These are phyloP conservation scores for Hypoxylon sp. DNA, from an alignment of 2,329 filamentous ascomycete species.

Conservation along the genomic window DNA sequence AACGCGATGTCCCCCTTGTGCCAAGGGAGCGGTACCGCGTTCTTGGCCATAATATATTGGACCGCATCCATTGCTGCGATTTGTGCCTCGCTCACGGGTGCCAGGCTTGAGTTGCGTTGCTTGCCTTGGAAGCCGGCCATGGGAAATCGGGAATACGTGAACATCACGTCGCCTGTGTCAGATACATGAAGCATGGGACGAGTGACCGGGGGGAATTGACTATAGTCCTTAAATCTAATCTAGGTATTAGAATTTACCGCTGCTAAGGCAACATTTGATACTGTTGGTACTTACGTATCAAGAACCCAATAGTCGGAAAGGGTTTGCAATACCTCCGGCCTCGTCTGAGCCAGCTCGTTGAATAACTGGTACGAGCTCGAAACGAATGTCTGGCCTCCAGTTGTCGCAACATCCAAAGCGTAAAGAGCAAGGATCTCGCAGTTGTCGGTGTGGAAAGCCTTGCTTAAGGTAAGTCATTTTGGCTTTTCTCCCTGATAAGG, in stretches of 20 bases:
- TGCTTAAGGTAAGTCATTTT: not conserved
- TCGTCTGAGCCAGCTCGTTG: constrained; percentile 30
- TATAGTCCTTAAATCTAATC: constrained; percentile 30
- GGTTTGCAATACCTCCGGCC: constrained; percentile 35
- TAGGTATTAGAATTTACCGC: not conserved
- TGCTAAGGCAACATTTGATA: not conserved
- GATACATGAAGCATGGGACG: constrained; percentile 33
- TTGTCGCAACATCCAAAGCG: constrained; percentile 31
- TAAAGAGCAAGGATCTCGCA: constrained; percentile 38
- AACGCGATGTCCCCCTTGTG: constrained; percentile 25
- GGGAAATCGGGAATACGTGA: constrained; percentile 38
- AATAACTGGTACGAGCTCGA: constrained; percentile 36
- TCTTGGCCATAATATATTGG: constrained; percentile 27
- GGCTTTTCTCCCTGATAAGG: not conserved
- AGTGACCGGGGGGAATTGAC: constrained; percentile 27
- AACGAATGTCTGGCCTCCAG: constrained; percentile 31
- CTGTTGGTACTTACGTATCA: constrained; percentile 30
- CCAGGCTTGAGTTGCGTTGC: constrained; percentile 25
- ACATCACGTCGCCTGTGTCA: constrained; percentile 32
- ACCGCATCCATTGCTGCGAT: constrained; percentile 27
- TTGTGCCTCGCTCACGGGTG: constrained; percentile 18
- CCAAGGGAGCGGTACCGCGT: constrained; percentile 22
- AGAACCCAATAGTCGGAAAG: constrained; percentile 34
- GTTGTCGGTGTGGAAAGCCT: constrained; percentile 40
- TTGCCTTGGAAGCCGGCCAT: constrained; percentile 32